Conservation (phyloP, 2,329 filamentous ascomycete species). For the Tolypocladium ovalisporum region DNA sequence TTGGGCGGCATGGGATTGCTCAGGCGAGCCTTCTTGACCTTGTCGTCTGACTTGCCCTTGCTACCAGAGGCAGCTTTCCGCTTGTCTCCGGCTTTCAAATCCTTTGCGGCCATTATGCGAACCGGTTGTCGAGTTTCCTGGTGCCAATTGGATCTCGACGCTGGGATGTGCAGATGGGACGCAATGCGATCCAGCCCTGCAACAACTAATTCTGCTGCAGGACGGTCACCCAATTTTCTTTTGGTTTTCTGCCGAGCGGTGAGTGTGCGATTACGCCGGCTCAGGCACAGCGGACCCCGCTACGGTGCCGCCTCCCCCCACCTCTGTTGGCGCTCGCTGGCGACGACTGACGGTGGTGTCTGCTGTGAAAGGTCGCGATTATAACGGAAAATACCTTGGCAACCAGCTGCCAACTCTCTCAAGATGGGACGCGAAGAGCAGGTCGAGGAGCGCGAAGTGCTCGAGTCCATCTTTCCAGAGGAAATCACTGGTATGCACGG, state of each 20-base stretch:
- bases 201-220: background rate
- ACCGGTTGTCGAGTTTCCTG: background rate
- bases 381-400: background rate
- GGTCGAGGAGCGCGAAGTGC: slow-evolving; percentile 89
- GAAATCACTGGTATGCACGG: slow-evolving; percentile 69
- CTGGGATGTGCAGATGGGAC: background rate
- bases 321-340: slow-evolving; percentile 1
- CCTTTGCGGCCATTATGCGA: slow-evolving; percentile 36
- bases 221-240: slow-evolving; percentile 9
- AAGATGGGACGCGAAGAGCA: slow-evolving; percentile 74
- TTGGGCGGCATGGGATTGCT: slow-evolving; percentile 18
- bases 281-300: slow-evolving; percentile 14
- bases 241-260: slow-evolving; percentile 24
- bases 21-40: slow-evolving; percentile 41
- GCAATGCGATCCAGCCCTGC: background rate
- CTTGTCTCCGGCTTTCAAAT: slow-evolving; percentile 38
- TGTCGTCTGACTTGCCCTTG: slow-evolving; percentile 31
- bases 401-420: background rate
- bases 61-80: slow-evolving; percentile 38
- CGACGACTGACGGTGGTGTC: background rate
- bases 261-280: slow-evolving; percentile 13
- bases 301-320: slow-evolving; percentile 11
- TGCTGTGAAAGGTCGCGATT: background rate
- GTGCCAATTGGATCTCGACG: background rate
- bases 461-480: slow-evolving; percentile 96